Percentiles rank a stretch among this genome's conserved stretches.
Evolutionary conservation across 768 basidiomycete genomes (phyloP).

Genomic region (Phaffia tasmanica): DNA sequence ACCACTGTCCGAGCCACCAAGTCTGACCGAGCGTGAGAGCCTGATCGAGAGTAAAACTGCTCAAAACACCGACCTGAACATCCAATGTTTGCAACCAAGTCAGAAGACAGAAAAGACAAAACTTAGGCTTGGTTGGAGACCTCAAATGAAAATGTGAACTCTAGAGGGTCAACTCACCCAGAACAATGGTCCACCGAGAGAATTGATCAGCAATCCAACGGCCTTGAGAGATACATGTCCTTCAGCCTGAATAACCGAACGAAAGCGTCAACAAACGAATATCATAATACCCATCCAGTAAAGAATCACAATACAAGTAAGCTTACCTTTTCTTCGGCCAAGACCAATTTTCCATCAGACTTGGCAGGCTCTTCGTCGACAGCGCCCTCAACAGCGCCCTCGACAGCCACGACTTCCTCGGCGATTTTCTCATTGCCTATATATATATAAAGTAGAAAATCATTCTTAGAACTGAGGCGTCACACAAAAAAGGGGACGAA

Average conservation of each 20-base stretch:
- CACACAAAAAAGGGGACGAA: neutral
- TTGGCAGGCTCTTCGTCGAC: constrained; percentile 28
- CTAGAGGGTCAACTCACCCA: constrained; percentile 28
- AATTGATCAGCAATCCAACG: constrained; percentile 24
- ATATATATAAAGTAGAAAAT: too few relatives aligned
- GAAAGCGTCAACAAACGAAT: too few relatives aligned
- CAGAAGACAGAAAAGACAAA: neutral
- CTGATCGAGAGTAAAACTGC: constrained; percentile 33
- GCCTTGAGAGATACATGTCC: constrained; percentile 14
- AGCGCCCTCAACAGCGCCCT: constrained; percentile 18
- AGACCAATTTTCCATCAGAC: constrained; percentile 33
- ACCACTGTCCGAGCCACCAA: constrained; percentile 30
- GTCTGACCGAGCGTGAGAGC: constrained; percentile 26
- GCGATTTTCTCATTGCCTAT: constrained; percentile 16
- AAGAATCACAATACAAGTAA: too few relatives aligned
- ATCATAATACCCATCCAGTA: too few relatives aligned
- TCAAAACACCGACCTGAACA: constrained; percentile 28
- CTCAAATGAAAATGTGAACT: neutral
- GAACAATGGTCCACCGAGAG: constrained; percentile 37
- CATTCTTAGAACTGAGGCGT: neutral
- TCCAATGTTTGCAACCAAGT: neutral
- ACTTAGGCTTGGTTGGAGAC: neutral
- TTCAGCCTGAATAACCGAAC: neutral
- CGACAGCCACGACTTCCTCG: constrained; percentile 23
- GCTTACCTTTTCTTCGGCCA: constrained; percentile 35